These are phyloP conservation scores for Orbilia oligospora DNA, from an alignment of 2,329 filamentous ascomycete species.

Conservation along the genomic window DNA sequence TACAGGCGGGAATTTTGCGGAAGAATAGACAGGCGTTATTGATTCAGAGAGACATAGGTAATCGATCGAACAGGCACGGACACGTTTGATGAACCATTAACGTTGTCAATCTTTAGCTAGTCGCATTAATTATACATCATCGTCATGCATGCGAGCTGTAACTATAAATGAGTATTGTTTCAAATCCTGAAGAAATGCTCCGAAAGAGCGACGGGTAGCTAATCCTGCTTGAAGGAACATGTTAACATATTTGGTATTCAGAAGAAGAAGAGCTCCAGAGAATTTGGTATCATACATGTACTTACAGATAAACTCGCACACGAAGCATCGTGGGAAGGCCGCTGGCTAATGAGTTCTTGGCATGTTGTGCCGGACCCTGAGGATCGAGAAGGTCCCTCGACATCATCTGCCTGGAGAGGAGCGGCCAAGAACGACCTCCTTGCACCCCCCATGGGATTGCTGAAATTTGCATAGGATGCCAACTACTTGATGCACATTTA, in stretches of 20 bases:
- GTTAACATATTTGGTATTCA: neutral
- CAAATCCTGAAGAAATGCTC: slow-evolving; percentile 27
- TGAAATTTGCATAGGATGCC: slow-evolving; percentile 44
- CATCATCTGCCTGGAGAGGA: slow-evolving; percentile 24
- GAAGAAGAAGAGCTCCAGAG: slow-evolving; percentile 45
- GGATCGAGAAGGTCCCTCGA: slow-evolving; percentile 51
- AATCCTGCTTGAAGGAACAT: neutral
- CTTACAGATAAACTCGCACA: too few relatives aligned
- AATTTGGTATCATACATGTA: neutral
- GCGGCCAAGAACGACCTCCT: slow-evolving; percentile 43
- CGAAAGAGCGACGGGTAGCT: slow-evolving; percentile 11
- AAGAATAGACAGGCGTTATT: slow-evolving; percentile 4
- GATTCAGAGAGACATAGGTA: slow-evolving; percentile 9
- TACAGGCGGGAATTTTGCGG: slow-evolving; percentile 6
- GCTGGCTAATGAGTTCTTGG: slow-evolving; percentile 26
- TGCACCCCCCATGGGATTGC: slow-evolving; percentile 25
- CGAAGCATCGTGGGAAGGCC: slow-evolving; percentile 36
- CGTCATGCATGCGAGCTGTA: slow-evolving; percentile 23
- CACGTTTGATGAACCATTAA: neutral
- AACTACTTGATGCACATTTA: slow-evolving; percentile 54
- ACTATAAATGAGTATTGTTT: slow-evolving; percentile 11
- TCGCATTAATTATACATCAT: neutral
- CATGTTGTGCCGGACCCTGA: slow-evolving; percentile 43
- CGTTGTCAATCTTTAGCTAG: slow-evolving; percentile 2
- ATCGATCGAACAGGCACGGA: neutral